Percentiles rank a stretch among this genome's conserved stretches.
These are phyloP conservation scores for Talaromyces sp. DNA, from an alignment of 2,329 filamentous ascomycete genomes.

Conservation along the genomic window DNA sequence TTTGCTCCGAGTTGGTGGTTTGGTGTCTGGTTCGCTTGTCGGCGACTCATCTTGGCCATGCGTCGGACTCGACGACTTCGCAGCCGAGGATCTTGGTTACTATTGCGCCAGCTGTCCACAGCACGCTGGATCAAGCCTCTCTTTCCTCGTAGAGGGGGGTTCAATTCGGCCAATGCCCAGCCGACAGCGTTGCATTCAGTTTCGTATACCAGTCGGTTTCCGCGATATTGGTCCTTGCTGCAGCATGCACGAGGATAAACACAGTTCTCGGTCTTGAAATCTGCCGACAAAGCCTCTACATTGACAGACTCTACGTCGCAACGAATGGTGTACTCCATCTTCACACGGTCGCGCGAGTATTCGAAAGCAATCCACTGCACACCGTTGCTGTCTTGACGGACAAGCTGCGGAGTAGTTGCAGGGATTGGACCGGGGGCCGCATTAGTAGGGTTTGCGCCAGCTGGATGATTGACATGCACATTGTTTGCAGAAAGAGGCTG, in stretches of 20 bases:
- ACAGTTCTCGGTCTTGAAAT: slow-evolving; percentile 98
- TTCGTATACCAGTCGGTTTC: slow-evolving; percentile 93
- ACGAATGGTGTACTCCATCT: slow-evolving; percentile 99
- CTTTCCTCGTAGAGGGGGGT: slow-evolving; percentile 86
- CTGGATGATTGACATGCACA: slow-evolving; percentile 36
- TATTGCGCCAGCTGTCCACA: slow-evolving; percentile 98
- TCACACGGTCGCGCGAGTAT: slow-evolving; percentile 92
- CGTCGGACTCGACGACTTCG: slow-evolving; percentile 87
- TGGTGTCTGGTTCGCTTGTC: slow-evolving; percentile 57
- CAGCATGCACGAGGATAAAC: slow-evolving; percentile 96
- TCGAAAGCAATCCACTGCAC: slow-evolving; percentile 99
- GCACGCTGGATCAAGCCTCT: slow-evolving; percentile 93
- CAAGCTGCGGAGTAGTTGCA: slow-evolving; percentile 89
- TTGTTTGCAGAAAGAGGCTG: slow-evolving; percentile 24
- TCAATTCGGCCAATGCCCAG: slow-evolving; percentile 94
- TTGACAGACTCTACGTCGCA: slow-evolving; percentile 97
- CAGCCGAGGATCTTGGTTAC: slow-evolving; percentile 90
- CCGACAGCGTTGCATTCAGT: slow-evolving; percentile 99
- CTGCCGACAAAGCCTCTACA: slow-evolving; percentile 74
- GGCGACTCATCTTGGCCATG: slow-evolving; percentile 92
- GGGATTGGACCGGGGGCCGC: slow-evolving; percentile 95
- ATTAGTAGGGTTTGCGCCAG: slow-evolving; percentile 70
- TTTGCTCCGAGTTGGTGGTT: slow-evolving; percentile 63
- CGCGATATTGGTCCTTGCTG: slow-evolving; percentile 91
- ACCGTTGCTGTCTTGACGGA: slow-evolving; percentile 90